Evolutionary conservation across 2,329 filamentous ascomycete genomes (phyloP).

Genomic region (Apiospora marii): DNA sequence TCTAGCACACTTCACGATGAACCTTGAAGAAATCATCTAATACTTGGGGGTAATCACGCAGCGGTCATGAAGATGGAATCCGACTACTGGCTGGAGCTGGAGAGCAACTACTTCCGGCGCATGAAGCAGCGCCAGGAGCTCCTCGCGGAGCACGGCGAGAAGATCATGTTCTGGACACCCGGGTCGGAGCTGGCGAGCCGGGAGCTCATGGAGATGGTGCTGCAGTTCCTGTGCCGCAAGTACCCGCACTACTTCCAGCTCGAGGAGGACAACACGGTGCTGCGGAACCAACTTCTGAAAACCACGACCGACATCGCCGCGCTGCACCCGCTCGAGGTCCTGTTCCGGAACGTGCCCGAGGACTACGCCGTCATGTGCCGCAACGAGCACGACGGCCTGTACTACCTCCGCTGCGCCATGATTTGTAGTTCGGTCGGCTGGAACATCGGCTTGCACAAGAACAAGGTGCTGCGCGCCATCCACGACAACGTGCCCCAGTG

Average conservation of each 20-base stretch:
- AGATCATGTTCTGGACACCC: constrained; percentile 72
- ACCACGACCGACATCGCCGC: constrained; percentile 67
- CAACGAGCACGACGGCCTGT: constrained; percentile 74
- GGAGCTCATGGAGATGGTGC: constrained; percentile 85
- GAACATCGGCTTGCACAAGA: constrained; percentile 63
- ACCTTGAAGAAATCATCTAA: background rate
- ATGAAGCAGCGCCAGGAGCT: constrained; percentile 74
- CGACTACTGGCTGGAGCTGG: constrained; percentile 91
- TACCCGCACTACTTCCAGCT: constrained; percentile 80
- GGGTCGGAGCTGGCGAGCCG: constrained; percentile 82
- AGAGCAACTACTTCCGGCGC: constrained; percentile 72
- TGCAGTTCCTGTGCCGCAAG: constrained; percentile 80
- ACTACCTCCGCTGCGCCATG: constrained; percentile 77
- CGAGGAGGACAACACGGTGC: constrained; percentile 58
- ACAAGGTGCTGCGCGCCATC: constrained; percentile 79
- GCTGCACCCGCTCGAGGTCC: constrained; percentile 71
- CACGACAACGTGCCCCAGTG: constrained; percentile 82
- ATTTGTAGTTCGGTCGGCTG: constrained; percentile 84
- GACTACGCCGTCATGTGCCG: constrained; percentile 82
- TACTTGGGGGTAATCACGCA: constrained; percentile 44
- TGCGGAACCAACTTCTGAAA: constrained; percentile 74
- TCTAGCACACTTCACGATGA: background rate
- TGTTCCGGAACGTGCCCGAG: constrained; percentile 82
- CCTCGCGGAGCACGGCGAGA: constrained; percentile 67
- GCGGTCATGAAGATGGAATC: constrained; percentile 80